A percentile compares a stretch with the other conserved stretches of the same genome.
phyloP scores from a whole-genome alignment of 179 eudicot species.

The Carnegiea gigantea region DNA sequence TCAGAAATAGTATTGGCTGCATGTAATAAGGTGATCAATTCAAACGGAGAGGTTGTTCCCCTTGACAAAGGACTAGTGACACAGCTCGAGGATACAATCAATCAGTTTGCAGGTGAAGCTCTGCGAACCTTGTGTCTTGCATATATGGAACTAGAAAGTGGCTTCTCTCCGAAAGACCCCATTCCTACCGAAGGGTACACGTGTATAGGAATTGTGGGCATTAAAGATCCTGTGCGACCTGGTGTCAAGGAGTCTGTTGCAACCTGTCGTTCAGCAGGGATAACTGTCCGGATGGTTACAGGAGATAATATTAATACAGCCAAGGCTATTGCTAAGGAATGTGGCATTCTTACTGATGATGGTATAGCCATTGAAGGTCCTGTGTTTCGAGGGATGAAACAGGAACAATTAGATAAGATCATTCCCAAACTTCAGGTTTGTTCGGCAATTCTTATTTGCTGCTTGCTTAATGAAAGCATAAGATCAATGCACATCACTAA shows the following conservation, averaged over 20 bases:
- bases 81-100: constrained; percentile 61
- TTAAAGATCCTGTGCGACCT: constrained; percentile 92
- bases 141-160: constrained; percentile 63
- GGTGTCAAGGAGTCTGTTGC: constrained; percentile 95
- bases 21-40: constrained; percentile 65
- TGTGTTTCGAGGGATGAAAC: constrained; percentile 65
- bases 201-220: constrained; percentile 87
- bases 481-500: background rate
- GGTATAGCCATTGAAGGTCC: constrained; percentile 98
- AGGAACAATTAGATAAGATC: constrained; percentile 61
- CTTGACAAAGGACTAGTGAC: constrained; percentile 46
- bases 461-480: background rate
- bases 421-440: constrained; percentile 87
- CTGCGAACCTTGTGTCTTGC: constrained; percentile 86
- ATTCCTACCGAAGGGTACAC: constrained; percentile 74
- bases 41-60: constrained; percentile 68
- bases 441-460: background rate
- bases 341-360: constrained; percentile 92
- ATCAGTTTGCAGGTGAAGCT: constrained; percentile 80
- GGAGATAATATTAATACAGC: constrained; percentile 96
- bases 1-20: constrained; percentile 86
- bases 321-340: constrained; percentile 93
- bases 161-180: constrained; percentile 47
- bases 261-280: constrained; percentile 82
- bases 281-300: constrained; percentile 87